Evolutionary conservation across 306 rosid genomes (phyloP), one percentile per base, ranked within the genome.

Genomic region (Acacia confusa): DNA sequence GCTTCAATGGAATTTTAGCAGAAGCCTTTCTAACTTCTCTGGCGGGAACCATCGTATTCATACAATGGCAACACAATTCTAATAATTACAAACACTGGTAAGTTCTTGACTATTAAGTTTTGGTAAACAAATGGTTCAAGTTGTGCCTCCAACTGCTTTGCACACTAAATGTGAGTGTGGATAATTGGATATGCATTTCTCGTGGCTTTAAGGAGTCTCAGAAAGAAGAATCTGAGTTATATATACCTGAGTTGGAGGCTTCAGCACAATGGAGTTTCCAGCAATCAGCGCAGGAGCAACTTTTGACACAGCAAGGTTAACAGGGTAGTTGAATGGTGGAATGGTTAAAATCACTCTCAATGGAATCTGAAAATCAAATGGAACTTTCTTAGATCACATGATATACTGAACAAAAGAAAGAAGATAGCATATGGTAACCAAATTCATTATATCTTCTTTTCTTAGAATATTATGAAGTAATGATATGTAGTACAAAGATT

Each of bases 301-400:
- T 85, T 95, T 95, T 15, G 99, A 95, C 84, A 95, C 99, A 30
- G 99, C 98, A 44, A 95, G 96, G 79, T 95, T 95, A 78, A 95
- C 99, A 17, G 99, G 99, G 77, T 95, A 95, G 87, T 95, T 93
- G 77, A 95, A 93, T 47, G 99, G 98, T 22, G 99, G 99, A 88
- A 95, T 93, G 84, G 99, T 98, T 75, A 95, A 86, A 85, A 95
- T 83, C 79, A 95, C 99, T 53, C 99, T 98, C 52, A 95, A 85
- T 72, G 99, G 99, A 83, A 95, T 93, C 99, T 95, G 93, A 74
- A 89, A 58, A 30, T 76, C 75, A 80, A 69, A 58, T 57, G 8
- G 36, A 86, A 55, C 47, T 66, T 84, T 45, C 78, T 78, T 75
- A 82, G 78, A 76, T 20, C 25, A 30, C 68, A 52, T 60, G 28